Evolutionary conservation across 345 rosid genomes (phyloP), one percentile per base, ranked within the genome.

Genomic region (Salix brachista): DNA sequence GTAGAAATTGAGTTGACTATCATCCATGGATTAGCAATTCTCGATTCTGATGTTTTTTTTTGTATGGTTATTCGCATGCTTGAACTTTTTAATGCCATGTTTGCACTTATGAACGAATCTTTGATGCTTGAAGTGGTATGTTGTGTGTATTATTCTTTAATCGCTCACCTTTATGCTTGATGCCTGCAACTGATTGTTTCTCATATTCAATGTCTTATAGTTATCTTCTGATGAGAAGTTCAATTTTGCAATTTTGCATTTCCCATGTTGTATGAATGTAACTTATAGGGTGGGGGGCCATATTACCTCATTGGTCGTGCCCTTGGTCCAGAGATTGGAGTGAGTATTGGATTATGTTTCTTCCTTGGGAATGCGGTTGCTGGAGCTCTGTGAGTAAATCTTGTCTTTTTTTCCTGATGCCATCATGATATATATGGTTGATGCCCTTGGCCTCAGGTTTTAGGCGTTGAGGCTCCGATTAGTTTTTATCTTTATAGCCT

Each of bases 271-370:
- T 69, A 28, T 61, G 70, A 58, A 23, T 12, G 14, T 58, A 80
- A 50, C 84, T 77, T 82, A 41, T 65, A 91, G 96, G 96, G 99
- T 82, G 99, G 99, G 65, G 98, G 99, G 30, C 99, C 99, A 71
- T 96, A 96, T 83, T 96, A 96, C 85, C 97, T 96, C 82, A 96
- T 96, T 83, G 99, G 99, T 72, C 99, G 99, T 66, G 98, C 99
- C 71, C 93, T 96, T 88, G 99, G 99, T 80, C 99, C 99, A 32
- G 99, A 96, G 90, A 98, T 96, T 81, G 99, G 99, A 81, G 92
- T 96, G 78, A 96, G 99, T 86, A 96, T 96, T 85, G 99, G 99
- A 78, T 86, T 96, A 75, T 96, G 99, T 86, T 96, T 96, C 83
- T 96, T 96, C 84, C 97, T 94, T 80, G 99, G 99, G 54, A 96